Conservation (phyloP, 495 filamentous ascomycete genomes). For the Daldinia caldariorum region DNA sequence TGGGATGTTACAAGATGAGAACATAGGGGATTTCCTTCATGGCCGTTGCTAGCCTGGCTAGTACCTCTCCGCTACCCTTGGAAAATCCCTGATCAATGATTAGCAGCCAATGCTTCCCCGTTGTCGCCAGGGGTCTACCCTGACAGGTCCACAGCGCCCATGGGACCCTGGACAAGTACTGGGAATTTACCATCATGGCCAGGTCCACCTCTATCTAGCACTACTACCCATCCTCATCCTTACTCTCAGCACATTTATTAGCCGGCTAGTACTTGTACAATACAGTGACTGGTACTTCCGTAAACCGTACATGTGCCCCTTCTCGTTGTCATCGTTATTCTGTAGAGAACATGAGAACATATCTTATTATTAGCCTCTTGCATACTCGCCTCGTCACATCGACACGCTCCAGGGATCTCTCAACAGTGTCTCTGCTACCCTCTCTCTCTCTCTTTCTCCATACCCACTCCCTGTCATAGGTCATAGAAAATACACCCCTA, state of each 20-base stretch:
- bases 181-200: constrained; percentile 43
- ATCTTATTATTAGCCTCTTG: constrained; percentile 44
- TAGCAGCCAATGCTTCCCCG: constrained; percentile 50
- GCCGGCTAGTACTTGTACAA: constrained; percentile 37
- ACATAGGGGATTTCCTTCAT: constrained; percentile 32
- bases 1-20: constrained; percentile 31
- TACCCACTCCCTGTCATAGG: constrained; percentile 41
- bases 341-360: constrained; percentile 23
- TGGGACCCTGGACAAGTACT: constrained; percentile 41
- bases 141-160: constrained; percentile 44
- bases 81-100: constrained; percentile 48
- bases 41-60: constrained; percentile 20
- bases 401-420: constrained; percentile 42
- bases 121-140: constrained; percentile 47
- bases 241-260: constrained; percentile 48
- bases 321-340: constrained; percentile 35
- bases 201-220: constrained; percentile 45
- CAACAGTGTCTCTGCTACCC: constrained; percentile 27
- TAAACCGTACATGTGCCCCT: constrained; percentile 6
- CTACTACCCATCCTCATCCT: constrained; percentile 45
- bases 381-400: constrained; percentile 44
- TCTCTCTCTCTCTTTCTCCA: constrained; percentile 35
- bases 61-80: constrained; percentile 37
- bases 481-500: constrained; percentile 19
- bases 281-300: constrained; percentile 18